Base-by-base conservation (phyloP, 2,329 filamentous ascomycete species). In the Ascochyta lentis region DNA sequence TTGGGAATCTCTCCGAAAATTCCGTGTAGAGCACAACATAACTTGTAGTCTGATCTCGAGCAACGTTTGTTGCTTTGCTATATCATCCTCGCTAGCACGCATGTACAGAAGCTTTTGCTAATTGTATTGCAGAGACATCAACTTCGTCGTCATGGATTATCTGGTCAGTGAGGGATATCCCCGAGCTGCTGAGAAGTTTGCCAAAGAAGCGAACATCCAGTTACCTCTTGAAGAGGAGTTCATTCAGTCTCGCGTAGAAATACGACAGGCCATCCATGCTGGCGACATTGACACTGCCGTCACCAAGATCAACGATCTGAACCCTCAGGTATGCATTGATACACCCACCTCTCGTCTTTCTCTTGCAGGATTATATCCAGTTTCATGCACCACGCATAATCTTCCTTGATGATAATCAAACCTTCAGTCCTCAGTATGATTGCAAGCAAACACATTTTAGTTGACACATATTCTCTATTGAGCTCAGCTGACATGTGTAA, bases 371-470 rank as follows among this genome's bases (percentile, higher is more conserved):
- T 99, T 96, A 96, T 83, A 91, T 83, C 84, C 64, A 89, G 83
- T 93, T 87, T 96, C 94, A 99, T 99, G 95, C 95, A 99, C 95
- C 95, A 99, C 95, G 92, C 95, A 92, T 95, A 98, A 86, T 68
- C 54, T 65, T 86, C 87, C 85, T 86, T 95, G 95, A 96, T 96
- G 94, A 98, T 84, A 87, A 88, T 82, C 81, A 86, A 84, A 74
- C 69, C 88, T 90, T 90, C 88, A 91, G 86, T 90, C 86, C 85
- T 90, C 86, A 90, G 86, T 88, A 92, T 95, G 91, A 96, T 72
- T 60, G 61, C 60, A 68, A 69, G 52, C 50, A 63, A 40, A 26
- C 50, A 51, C 23, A 34, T 37, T 16, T 58, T 52, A 24, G 42
- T 44, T 48, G 33, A 27, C 56, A 59, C 45, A 49, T 40, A 10